Percentiles rank a stretch among this genome's conserved stretches.
phyloP scores from a whole-genome alignment of 225 moss, liverwort and hornwort species.

The Ulota crispa region DNA sequence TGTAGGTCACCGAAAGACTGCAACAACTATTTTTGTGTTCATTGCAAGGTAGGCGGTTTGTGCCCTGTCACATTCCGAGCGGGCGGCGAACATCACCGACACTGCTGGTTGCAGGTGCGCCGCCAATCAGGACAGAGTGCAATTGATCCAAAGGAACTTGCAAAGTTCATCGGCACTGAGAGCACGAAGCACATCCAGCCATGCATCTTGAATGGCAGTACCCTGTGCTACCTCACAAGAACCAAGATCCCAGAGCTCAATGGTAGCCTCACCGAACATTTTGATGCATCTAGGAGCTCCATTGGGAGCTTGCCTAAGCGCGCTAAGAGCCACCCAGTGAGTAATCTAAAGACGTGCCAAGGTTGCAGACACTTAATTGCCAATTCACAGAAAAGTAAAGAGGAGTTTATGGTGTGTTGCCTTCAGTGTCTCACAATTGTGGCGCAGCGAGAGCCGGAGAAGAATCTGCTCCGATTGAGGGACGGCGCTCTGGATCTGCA shows the following conservation, averaged over 20 bases:
- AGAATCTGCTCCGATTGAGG: background rate
- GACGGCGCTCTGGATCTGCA: background rate
- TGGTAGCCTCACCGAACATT: background rate
- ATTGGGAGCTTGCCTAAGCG: background rate
- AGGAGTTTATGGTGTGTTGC: background rate
- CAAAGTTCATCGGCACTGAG: accelerated
- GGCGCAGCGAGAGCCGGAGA: background rate
- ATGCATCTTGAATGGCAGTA: accelerated
- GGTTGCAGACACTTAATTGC: background rate
- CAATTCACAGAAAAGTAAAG: background rate
- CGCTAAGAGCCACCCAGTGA: background rate
- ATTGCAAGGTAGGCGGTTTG: background rate
- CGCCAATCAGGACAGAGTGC: background rate
- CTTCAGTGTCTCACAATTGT: background rate
- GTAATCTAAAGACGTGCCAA: background rate
- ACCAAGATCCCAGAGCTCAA: background rate
- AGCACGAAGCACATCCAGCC: background rate
- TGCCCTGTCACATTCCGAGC: background rate
- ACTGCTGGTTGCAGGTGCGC: background rate
- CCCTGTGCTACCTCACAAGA: background rate
- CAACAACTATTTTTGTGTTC: constrained; percentile 11
- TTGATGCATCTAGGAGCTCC: background rate
- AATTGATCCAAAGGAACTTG: background rate
- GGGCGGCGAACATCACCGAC: accelerated
- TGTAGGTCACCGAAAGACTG: background rate